These are phyloP conservation scores for Plasmodium fragile DNA, from an alignment of 169 alveolate genomes.

Conservation along the genomic window DNA sequence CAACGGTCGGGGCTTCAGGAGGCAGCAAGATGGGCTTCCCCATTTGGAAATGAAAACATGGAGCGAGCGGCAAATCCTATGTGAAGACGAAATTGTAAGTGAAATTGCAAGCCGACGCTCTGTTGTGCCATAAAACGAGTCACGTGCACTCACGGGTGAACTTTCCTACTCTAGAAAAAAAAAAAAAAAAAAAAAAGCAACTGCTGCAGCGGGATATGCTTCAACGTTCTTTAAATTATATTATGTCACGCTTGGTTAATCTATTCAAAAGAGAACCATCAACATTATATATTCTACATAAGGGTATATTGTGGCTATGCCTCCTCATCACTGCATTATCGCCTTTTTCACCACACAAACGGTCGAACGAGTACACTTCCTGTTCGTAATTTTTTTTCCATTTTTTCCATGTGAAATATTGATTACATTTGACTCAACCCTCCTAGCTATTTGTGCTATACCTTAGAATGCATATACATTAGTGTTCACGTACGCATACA, in stretches of 20 bases:
- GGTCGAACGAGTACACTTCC: background rate
- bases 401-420: background rate
- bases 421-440: background rate
- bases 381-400: conserved; percentile 17
- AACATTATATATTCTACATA: background rate
- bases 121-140: background rate
- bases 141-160: background rate
- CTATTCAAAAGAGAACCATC: background rate
- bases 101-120: background rate
- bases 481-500: background rate
- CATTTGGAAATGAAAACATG: background rate
- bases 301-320: background rate
- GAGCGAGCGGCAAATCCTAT: background rate
- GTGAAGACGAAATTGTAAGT: background rate
- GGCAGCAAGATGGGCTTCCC: background rate
- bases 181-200: background rate
- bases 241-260: background rate
- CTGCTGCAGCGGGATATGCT: background rate
- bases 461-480: background rate
- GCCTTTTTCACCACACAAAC: background rate
- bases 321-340: background rate
- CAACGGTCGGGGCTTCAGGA: background rate
- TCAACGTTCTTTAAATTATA: background rate
- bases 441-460: background rate
- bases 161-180: background rate